phyloP scores from a whole-genome alignment of 108 stramenopile genomes.

The Cyclotella kingstonii region DNA sequence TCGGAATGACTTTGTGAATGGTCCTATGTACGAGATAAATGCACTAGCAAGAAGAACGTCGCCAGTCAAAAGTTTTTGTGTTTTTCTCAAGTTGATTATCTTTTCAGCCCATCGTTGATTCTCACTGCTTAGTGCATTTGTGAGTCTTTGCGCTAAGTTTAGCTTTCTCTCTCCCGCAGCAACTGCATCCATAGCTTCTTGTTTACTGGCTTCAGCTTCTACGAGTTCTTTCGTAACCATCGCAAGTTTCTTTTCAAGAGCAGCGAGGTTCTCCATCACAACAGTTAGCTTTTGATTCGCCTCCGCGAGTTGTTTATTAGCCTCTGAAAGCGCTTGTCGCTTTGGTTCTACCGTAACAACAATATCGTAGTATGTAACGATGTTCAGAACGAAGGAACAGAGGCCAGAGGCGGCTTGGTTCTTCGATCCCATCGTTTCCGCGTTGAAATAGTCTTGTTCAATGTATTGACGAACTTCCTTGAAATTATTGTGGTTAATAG shows the following conservation, averaged over 20 bases:
- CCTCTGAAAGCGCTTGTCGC: constrained; percentile 59
- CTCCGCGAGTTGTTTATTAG: constrained; percentile 56
- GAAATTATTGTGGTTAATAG: constrained; percentile 61
- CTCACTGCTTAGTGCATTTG: constrained; percentile 72
- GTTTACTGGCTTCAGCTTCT: constrained; percentile 61
- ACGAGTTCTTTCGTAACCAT: constrained; percentile 51
- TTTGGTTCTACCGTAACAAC: constrained; percentile 81
- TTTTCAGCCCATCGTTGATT: constrained; percentile 81
- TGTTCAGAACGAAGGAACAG: constrained; percentile 75
- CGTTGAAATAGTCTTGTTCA: constrained; percentile 71
- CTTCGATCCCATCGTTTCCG: constrained; percentile 66
- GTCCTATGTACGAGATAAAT: constrained; percentile 76
- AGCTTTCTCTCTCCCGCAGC: constrained; percentile 67
- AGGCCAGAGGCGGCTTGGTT: constrained; percentile 78
- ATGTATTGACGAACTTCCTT: constrained; percentile 65
- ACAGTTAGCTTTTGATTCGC: constrained; percentile 52
- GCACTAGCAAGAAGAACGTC: constrained; percentile 75
- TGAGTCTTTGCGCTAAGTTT: constrained; percentile 77
- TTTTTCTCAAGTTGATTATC: constrained; percentile 47
- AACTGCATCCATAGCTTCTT: constrained; percentile 55
- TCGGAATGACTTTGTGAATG: constrained; percentile 77
- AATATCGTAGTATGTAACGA: constrained; percentile 81
- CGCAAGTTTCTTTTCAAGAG: constrained; percentile 55
- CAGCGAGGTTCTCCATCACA: constrained; percentile 59
- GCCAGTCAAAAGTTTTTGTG: constrained; percentile 66